Conservation (phyloP, 106 monocot genomes). For the Phalaenopsis aphrodite region DNA sequence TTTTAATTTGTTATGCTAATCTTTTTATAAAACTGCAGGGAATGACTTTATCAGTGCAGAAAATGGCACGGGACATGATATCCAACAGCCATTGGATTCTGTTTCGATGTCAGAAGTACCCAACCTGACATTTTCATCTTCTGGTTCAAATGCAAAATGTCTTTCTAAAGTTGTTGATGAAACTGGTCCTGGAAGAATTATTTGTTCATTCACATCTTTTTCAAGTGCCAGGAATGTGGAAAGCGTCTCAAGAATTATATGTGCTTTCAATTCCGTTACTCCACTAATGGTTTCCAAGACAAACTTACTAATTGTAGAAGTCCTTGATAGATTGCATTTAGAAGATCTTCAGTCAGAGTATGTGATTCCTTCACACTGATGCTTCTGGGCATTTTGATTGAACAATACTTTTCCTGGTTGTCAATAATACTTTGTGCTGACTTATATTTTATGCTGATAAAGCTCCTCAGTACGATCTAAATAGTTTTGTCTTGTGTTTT, state of each 20-base stretch:
- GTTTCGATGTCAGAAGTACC: not conserved
- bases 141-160: not conserved
- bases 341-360: constrained; percentile 57
- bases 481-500: constrained; percentile 1
- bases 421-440: not conserved
- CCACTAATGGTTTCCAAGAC: constrained; percentile 11
- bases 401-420: not conserved
- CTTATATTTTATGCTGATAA: not conserved
- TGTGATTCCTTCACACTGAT: constrained; percentile 16
- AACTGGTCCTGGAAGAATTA: not conserved
- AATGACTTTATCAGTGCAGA: not conserved
- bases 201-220: constrained; percentile 27
- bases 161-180: not conserved
- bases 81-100: not conserved
- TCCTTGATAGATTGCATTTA: constrained; percentile 24
- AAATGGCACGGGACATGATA: constrained; percentile 4
- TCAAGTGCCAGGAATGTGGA: constrained; percentile 28
- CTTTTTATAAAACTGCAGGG: constrained; percentile 15
- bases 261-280: constrained; percentile 13
- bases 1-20: not conserved
- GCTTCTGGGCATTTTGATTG: not conserved
- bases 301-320: constrained; percentile 12
- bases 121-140: not conserved
- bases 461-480: not conserved
- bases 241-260: constrained; percentile 41